phyloP scores from a whole-genome alignment of 345 rosid genomes.

The Pseudoturritis turrita region DNA sequence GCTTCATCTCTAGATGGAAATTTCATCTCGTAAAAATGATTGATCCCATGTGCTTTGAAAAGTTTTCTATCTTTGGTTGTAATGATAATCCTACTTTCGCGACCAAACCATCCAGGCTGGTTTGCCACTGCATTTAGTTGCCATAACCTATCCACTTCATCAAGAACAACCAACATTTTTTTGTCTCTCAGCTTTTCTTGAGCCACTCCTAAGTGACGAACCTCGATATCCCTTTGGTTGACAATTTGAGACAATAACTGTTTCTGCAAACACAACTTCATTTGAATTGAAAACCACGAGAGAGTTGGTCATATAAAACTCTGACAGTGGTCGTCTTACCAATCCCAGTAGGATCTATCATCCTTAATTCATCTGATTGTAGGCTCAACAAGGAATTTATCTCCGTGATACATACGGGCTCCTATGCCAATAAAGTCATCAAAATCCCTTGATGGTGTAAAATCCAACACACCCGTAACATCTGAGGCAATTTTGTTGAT shows the following conservation, averaged over 20 bases:
- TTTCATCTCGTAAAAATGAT: background rate
- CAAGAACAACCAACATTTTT: slow-evolving; percentile 38
- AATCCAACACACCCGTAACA: background rate
- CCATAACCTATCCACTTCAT: slow-evolving; percentile 38
- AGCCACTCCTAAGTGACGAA: background rate
- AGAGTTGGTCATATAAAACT: background rate
- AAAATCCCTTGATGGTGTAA: slow-evolving; percentile 5
- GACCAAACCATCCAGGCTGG: slow-evolving; percentile 32
- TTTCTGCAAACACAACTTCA: background rate
- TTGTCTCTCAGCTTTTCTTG: background rate
- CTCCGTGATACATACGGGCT: background rate
- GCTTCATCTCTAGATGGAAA: background rate
- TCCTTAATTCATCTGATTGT: background rate
- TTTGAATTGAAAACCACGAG: background rate
- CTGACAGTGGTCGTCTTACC: slow-evolving; percentile 1
- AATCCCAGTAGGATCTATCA: slow-evolving; percentile 15
- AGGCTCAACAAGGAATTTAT: background rate
- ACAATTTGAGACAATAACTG: background rate
- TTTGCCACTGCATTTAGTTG: slow-evolving; percentile 46
- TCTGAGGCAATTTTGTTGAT: background rate
- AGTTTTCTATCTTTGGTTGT: slow-evolving; percentile 42
- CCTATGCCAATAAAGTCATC: background rate
- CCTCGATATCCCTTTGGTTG: background rate
- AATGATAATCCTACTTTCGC: slow-evolving; percentile 44
- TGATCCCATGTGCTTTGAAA: background rate